Percentiles rank a stretch among this genome's conserved stretches.
Conservation (phyloP, 179 eudicot genomes). For the Camellia oleifera region DNA sequence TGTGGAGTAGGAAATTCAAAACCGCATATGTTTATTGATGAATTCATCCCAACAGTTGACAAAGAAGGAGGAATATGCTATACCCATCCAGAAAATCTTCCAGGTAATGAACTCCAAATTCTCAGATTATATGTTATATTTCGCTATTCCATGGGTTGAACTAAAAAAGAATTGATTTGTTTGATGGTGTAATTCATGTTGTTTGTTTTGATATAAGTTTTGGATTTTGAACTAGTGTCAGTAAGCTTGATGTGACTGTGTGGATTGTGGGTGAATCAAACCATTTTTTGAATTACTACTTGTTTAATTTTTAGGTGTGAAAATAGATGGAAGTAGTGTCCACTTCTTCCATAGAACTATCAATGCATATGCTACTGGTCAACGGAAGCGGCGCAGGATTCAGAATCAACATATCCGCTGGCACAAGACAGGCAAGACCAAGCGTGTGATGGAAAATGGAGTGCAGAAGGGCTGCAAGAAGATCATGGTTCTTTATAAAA, state of each 20-base stretch:
- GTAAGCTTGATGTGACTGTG: not conserved
- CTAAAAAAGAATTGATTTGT: not conserved
- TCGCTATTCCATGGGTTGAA: not conserved
- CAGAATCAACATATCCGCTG: slow-evolving; percentile 55
- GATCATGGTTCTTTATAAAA: slow-evolving; percentile 79
- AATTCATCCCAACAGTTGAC: slow-evolving; percentile 81
- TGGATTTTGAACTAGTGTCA: not conserved
- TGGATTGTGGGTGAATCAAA: not conserved
- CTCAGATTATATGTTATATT: not conserved
- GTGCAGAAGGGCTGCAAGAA: slow-evolving; percentile 75
- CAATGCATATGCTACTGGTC: slow-evolving; percentile 80
- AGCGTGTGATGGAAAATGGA: slow-evolving; percentile 57
- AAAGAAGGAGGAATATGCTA: slow-evolving; percentile 73
- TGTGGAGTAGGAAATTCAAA: slow-evolving; percentile 44
- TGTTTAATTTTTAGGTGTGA: slow-evolving; percentile 47
- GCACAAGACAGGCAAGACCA: slow-evolving; percentile 96
- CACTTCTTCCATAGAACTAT: slow-evolving; percentile 67
- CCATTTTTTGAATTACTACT: not conserved
- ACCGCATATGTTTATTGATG: slow-evolving; percentile 68
- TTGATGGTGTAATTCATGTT: not conserved
- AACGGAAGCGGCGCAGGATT: slow-evolving; percentile 67
- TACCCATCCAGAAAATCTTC: slow-evolving; percentile 88
- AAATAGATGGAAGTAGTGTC: slow-evolving; percentile 57
- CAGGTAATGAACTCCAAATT: slow-evolving; percentile 44
- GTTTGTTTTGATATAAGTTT: not conserved